These are phyloP conservation scores for Dictyostelium intermedium DNA, from an alignment of 78 protist species.

Conservation along the genomic window DNA sequence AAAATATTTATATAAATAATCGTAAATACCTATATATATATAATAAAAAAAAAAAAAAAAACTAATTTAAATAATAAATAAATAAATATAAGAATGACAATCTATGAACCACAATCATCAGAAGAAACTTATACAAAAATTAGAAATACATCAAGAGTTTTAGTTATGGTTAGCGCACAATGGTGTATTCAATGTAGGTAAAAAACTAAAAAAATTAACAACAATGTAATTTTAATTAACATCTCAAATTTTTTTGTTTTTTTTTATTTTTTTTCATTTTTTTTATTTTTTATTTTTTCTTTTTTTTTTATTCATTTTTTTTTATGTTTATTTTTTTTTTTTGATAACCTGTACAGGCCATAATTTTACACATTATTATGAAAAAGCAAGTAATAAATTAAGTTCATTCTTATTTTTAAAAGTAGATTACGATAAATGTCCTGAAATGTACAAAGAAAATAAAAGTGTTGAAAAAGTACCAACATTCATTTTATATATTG, in stretches of 20 bases:
- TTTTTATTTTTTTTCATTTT: not conserved
- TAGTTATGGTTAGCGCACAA: constrained; percentile 1
- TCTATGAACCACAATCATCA: not conserved
- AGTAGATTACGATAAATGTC: not conserved
- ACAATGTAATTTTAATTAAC: not conserved
- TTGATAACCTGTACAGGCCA: not conserved
- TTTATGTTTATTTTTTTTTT: not conserved
- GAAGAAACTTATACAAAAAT: constrained; percentile 5
- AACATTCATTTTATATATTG: not conserved
- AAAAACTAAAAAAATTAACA: not conserved
- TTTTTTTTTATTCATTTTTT: too few relatives aligned
- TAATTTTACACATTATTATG: not conserved
- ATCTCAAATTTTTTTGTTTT: not conserved
- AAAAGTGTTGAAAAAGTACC: constrained; percentile 2
- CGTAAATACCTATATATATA: too few relatives aligned
- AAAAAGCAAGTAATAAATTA: not conserved
- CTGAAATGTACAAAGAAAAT: not conserved
- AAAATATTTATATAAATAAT: too few relatives aligned
- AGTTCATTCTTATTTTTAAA: constrained; percentile 1
- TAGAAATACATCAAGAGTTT: not conserved
- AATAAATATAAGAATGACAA: not conserved
- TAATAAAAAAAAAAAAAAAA: too few relatives aligned
- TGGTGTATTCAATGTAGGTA: constrained; percentile 7
- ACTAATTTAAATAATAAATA: not conserved
- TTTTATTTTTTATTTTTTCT: not conserved